Conservation (phyloP, 352 stramenopile genomes). For the Nothophytophthora sp. region DNA sequence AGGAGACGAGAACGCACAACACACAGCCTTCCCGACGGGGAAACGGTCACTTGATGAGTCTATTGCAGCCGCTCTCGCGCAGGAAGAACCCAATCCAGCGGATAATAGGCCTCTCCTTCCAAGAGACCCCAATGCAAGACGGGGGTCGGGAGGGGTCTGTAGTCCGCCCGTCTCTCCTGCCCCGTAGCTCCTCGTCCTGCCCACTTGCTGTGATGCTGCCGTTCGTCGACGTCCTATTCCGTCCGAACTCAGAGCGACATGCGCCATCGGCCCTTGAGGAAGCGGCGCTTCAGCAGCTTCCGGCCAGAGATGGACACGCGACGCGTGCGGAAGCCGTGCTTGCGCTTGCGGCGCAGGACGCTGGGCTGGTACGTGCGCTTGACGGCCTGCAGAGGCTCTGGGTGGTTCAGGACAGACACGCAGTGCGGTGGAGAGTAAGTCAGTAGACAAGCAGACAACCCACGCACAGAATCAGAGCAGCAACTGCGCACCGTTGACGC, state of each 20-base stretch:
- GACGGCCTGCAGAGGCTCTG: slow-evolving; percentile 73
- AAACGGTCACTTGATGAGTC: slow-evolving; percentile 26
- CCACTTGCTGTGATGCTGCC: slow-evolving; percentile 17
- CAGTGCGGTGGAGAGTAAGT: too few species aligned
- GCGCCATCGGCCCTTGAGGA: slow-evolving; percentile 82
- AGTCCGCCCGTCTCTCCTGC: slow-evolving; percentile 6
- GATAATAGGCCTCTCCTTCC: too few species aligned
- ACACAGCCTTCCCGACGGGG: neutral
- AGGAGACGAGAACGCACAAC: too few species aligned
- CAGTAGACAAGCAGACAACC: too few species aligned
- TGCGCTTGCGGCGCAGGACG: slow-evolving; percentile 84
- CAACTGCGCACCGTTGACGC: slow-evolving; percentile 33
- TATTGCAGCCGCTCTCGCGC: slow-evolving; percentile 32
- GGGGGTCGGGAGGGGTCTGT: neutral
- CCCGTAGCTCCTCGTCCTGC: slow-evolving; percentile 3
- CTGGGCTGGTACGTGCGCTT: slow-evolving; percentile 90
- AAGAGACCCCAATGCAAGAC: too few species aligned
- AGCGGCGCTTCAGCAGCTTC: slow-evolving; percentile 80
- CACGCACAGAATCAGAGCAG: too few species aligned
- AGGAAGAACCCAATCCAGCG: too few species aligned
- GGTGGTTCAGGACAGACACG: too few species aligned
- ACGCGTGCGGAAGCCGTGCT: slow-evolving; percentile 84
- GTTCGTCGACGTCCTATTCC: neutral
- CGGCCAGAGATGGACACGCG: slow-evolving; percentile 75
- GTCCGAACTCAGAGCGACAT: slow-evolving; percentile 67